Conservation (phyloP, 768 basidiomycete genomes). For the Kondoa malvinella region DNA sequence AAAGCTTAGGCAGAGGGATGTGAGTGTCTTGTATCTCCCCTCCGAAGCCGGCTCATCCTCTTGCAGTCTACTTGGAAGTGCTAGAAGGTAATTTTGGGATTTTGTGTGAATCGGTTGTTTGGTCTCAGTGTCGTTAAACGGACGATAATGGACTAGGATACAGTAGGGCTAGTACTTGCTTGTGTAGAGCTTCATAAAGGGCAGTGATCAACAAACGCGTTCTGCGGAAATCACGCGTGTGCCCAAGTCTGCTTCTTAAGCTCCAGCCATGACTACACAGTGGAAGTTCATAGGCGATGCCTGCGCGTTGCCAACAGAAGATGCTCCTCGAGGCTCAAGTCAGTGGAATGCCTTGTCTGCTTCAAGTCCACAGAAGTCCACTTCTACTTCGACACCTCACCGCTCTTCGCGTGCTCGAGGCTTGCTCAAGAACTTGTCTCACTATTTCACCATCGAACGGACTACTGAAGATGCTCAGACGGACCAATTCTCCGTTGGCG, state of each 20-base stretch:
- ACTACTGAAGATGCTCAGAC: neutral
- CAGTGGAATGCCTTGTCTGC: neutral
- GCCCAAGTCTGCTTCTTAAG: neutral
- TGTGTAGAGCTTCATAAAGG: too few species aligned
- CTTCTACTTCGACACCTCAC: neutral
- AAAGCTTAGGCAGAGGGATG: slow-evolving; percentile 13
- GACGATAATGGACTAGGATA: too few species aligned
- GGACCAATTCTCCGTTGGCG: neutral
- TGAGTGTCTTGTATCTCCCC: neutral
- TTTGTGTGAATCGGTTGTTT: too few species aligned
- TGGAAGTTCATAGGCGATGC: neutral
- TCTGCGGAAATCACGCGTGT: too few species aligned
- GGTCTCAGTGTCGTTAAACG: too few species aligned
- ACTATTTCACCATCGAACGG: neutral
- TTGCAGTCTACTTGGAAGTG: too few species aligned
- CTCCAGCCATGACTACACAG: neutral
- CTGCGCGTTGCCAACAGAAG: neutral
- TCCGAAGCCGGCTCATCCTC: too few species aligned
- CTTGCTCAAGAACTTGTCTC: neutral
- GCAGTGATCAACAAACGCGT: too few species aligned
- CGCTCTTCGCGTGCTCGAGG: neutral
- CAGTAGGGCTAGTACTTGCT: too few species aligned
- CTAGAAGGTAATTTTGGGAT: too few species aligned
- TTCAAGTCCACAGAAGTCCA: neutral
- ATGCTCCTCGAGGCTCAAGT: neutral